Evolutionary conservation across 345 rosid species (phyloP).

Genomic region (Lenwebbia sp.): DNA sequence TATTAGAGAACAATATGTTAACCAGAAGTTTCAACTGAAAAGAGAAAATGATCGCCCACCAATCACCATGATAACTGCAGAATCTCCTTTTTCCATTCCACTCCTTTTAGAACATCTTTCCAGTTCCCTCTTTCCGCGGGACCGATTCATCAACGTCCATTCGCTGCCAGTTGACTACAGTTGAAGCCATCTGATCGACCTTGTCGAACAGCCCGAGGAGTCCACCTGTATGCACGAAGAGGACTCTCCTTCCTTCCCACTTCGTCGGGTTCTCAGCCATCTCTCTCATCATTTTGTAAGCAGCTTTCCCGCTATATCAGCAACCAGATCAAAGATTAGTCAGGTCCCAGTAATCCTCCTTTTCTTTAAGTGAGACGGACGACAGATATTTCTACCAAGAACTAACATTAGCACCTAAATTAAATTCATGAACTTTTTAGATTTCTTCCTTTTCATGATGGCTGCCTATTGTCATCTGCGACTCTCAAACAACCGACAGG

Average conservation of each 20-base stretch:
- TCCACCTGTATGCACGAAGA: slow-evolving; percentile 85
- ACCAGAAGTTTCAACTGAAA: background rate
- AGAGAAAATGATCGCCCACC: background rate
- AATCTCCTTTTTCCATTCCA: background rate
- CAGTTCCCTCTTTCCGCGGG: slow-evolving; percentile 57
- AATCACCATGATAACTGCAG: background rate
- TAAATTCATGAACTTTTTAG: background rate
- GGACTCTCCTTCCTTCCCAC: slow-evolving; percentile 79
- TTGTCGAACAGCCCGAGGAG: slow-evolving; percentile 74
- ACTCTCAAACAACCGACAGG: background rate
- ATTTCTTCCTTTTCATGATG: background rate
- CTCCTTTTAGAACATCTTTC: slow-evolving; percentile 66
- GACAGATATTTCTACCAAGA: background rate
- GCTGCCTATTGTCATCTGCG: background rate
- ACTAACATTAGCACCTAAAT: background rate
- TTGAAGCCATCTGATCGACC: slow-evolving; percentile 61
- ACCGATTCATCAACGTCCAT: slow-evolving; percentile 73
- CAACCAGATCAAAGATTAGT: background rate
- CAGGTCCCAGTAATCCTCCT: background rate
- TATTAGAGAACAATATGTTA: background rate
- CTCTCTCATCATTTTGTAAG: slow-evolving; percentile 61
- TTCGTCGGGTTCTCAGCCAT: slow-evolving; percentile 60
- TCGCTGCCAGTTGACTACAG: slow-evolving; percentile 43
- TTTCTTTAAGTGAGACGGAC: background rate
- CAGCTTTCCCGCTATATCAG: slow-evolving; percentile 73